Evolutionary conservation across 208 protist species (phyloP), one percentile per base, ranked within the genome.

Genomic region (Trypanosomatidae sp.): DNA sequence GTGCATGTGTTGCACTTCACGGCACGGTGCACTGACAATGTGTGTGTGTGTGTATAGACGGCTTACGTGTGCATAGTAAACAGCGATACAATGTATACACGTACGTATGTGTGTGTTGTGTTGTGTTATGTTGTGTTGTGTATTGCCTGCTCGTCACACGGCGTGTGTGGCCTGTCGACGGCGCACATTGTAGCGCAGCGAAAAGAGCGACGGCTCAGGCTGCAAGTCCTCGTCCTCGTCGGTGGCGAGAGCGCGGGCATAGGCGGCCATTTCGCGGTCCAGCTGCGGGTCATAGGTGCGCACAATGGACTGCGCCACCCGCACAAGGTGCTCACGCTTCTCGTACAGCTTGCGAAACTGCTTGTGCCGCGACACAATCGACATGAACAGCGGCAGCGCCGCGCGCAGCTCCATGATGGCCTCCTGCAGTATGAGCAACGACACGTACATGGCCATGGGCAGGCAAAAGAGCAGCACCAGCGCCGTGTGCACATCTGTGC

Each of bases 391-490:
- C 6, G 86, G 86, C 25, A 94, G 56, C 18, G 86, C 71, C 1
- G 81, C 81, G 7, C 79, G 67, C 28, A 88, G 33, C 54, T 89
- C 74, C 61, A 90, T 80, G 19, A 86, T 61, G 3, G 75, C 80
- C 50, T 94, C 79, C 25, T 91, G 78, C 33, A 88, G 48, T 32
- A 89, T 86, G 4, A 94, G 53, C 19, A 94, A 45, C 22, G 81
- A 91, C 22, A 89, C 75, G 64, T 94, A 94, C 76, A 88, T 81
- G 6, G 78, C 71, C 82, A 94, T 88, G n/a, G 86, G 86, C 38
- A 91, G 64, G 24, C 63, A 74, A 48, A 91, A 71, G 19, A 70
- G 58, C 15, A 88, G 52, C 0, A 79, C 71, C 10, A 85, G 42
- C 3, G 81, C 76, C 6, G 76, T 86, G 32, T 71, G 73, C 15